Base-by-base conservation (phyloP, 768 basidiomycete genomes). In the Dioszegia hungarica region DNA sequence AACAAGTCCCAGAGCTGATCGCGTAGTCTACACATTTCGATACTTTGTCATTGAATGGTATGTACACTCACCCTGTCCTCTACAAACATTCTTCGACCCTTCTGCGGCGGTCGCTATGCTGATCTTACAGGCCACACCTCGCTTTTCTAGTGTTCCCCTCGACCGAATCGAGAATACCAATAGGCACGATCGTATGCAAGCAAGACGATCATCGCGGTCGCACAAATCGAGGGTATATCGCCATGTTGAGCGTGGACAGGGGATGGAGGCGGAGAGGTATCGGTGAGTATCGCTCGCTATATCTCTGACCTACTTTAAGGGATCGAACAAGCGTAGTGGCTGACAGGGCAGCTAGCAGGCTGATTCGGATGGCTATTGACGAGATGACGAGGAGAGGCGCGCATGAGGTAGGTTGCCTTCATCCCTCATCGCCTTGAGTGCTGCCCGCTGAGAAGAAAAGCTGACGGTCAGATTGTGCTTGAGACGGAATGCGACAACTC, bases 11-110 rank as follows among this genome's bases (percentile, higher is more conserved):
- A 15, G 34, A 51, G 15, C 34, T 48, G 45, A 40, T 31, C 1
- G 5, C 34, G 11, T 25, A 74, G 75, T 70, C 15, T 97, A 94
- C 78, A 97, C 93, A 0, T 97, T 92, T 67, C 86, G 93, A 1
- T 97, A 99, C 75, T 99, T 99, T 75, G 82, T 99, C 6, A 85
- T 91, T 73, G 88, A 92, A 66, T 99, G 95, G 95, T 95, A 55
- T 67, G 90, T 63, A 14, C 22, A 1, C 6, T 20, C 17, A 20
- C 9, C 20, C 22, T 19, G 2, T 41, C 17, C 4, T 39, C n/a
- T 25, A 41, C 24, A n/a, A 6, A 19, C 10, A 15, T 8, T 39
- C 40, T 41, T 2, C 24, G 31, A 33, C 44, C 29, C 24, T 25
- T 19, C 24, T 43, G 41, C 24, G n/a, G n/a, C 20, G 24, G 15